phyloP scores from a whole-genome alignment of 768 basidiomycete genomes.

The Pulveroboletus ravenelii region DNA sequence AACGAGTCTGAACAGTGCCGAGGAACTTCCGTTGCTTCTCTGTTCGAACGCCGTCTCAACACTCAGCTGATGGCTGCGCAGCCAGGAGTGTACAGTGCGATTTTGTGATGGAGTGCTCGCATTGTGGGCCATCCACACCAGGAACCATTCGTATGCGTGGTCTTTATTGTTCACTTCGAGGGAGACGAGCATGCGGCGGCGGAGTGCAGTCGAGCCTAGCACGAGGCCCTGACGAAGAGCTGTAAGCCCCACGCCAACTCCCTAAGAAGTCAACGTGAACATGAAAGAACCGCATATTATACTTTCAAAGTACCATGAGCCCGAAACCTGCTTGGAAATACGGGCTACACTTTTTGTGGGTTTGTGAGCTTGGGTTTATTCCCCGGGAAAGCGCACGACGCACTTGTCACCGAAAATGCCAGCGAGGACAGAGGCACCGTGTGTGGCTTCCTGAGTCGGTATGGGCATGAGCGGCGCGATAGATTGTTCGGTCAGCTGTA shows the following conservation, averaged over 20 bases:
- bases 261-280: constrained; percentile 43
- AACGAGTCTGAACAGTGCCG: constrained; percentile 87
- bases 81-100: constrained; percentile 36
- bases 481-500: background rate
- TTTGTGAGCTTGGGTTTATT: constrained; percentile 11
- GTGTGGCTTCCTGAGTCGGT: constrained; percentile 6
- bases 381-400: constrained; percentile 30
- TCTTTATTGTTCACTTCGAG: constrained; percentile 97
- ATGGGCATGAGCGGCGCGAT: constrained; percentile 1
- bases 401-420: constrained; percentile 62
- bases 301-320: constrained; percentile 65
- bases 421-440: constrained; percentile 31
- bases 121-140: constrained; percentile 90
- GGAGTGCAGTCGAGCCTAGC: constrained; percentile 69
- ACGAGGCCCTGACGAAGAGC: constrained; percentile 66
- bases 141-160: constrained; percentile 92
- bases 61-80: constrained; percentile 86
- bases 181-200: constrained; percentile 86
- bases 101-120: constrained; percentile 33
- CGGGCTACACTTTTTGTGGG: constrained; percentile 59
- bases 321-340: constrained; percentile 99
- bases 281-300: background rate
- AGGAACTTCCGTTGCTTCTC: constrained; percentile 85
- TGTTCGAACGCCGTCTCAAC: constrained; percentile 91
- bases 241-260: constrained; percentile 83